Percentiles rank a stretch among this genome's conserved stretches.
Conservation (phyloP, 805 yeast species). For the Saccharomycopsis sp. region DNA sequence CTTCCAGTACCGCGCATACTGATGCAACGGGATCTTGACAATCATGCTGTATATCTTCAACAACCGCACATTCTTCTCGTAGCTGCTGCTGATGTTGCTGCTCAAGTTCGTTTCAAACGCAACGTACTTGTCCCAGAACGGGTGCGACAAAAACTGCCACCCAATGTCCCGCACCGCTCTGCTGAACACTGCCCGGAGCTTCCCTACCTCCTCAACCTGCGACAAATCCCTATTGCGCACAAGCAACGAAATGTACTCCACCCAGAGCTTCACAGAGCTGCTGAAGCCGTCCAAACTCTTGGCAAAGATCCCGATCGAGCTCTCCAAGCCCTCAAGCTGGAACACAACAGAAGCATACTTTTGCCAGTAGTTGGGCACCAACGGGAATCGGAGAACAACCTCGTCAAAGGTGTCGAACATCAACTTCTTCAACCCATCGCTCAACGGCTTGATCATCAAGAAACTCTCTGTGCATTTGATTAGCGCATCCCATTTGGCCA, state of each 20-base stretch:
- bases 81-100: slow-evolving; percentile 21
- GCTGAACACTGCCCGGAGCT: slow-evolving; percentile 36
- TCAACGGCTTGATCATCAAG: slow-evolving; percentile 9
- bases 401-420: slow-evolving; percentile 30
- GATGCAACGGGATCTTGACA: slow-evolving; percentile 65
- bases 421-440: slow-evolving; percentile 10
- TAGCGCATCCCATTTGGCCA: slow-evolving; percentile 16
- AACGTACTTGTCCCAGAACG: slow-evolving; percentile 73
- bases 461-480: slow-evolving; percentile 9
- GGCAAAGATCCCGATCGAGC: slow-evolving; percentile 37
- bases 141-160: slow-evolving; percentile 63
- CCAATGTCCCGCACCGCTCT: slow-evolving; percentile 50
- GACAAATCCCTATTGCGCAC: slow-evolving; percentile 31
- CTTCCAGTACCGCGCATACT: slow-evolving; percentile 69
- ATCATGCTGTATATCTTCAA: slow-evolving; percentile 36
- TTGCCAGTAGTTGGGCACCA: slow-evolving; percentile 56
- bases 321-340: slow-evolving; percentile 45
- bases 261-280: slow-evolving; percentile 57
- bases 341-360: slow-evolving; percentile 46
- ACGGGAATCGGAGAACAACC: slow-evolving; percentile 48
- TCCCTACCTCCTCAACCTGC: slow-evolving; percentile 22
- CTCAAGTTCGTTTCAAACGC: slow-evolving; percentile 42
- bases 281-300: slow-evolving; percentile 42
- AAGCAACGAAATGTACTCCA: slow-evolving; percentile 51
- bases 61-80: slow-evolving; percentile 31